phyloP scores from a whole-genome alignment of 768 basidiomycete species.

The Phaeotremella fagi region DNA sequence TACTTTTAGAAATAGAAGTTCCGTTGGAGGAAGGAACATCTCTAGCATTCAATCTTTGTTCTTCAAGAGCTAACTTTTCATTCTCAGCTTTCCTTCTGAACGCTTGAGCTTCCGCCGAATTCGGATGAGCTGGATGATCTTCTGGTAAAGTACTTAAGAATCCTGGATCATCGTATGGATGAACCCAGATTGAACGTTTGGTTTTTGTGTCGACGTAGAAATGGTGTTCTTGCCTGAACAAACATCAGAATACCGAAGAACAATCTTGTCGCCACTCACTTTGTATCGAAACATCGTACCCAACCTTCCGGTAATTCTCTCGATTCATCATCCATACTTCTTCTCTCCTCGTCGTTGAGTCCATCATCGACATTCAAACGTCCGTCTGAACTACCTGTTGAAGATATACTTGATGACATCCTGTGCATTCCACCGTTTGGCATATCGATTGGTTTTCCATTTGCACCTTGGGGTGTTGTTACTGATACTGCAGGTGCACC shows the following conservation, averaged over 20 bases:
- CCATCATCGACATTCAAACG: not conserved
- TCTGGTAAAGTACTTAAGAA: slow-evolving; percentile 39
- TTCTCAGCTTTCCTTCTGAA: slow-evolving; percentile 22
- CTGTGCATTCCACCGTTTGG: not conserved
- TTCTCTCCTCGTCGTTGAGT: slow-evolving; percentile 27
- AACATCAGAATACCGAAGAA: not conserved
- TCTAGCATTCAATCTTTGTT: slow-evolving; percentile 4
- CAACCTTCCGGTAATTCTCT: slow-evolving; percentile 45
- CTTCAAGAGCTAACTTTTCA: no score
- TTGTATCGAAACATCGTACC: slow-evolving; percentile 45
- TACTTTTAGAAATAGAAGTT: not conserved
- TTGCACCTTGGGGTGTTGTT: not conserved
- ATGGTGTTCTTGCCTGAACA: slow-evolving; percentile 35
- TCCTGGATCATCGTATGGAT: slow-evolving; percentile 47
- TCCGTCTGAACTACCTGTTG: not conserved
- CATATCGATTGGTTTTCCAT: not conserved
- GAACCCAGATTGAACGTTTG: slow-evolving; percentile 39
- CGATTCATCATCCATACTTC: slow-evolving; percentile 45
- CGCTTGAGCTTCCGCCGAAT: slow-evolving; percentile 30
- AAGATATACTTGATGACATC: not conserved
- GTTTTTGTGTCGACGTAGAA: slow-evolving; percentile 47
- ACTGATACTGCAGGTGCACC: not conserved
- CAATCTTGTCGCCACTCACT: no score
- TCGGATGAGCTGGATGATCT: slow-evolving; percentile 44
- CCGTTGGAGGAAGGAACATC: not conserved